Conservation (phyloP, 2,329 filamentous ascomycete genomes). For the Cladosporium sp. region DNA sequence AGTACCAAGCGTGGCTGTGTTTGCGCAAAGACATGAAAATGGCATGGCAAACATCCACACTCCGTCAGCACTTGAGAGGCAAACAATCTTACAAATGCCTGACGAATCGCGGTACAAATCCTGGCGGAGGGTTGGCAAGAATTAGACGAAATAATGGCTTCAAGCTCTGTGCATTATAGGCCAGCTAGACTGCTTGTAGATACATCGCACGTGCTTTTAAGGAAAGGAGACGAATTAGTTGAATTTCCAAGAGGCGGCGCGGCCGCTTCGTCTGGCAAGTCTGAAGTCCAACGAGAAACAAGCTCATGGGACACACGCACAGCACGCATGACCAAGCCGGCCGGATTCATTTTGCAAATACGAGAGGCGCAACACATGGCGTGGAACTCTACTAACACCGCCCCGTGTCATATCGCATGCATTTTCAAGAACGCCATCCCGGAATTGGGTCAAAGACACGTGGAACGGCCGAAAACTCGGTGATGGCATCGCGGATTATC, state of each 20-base stretch:
- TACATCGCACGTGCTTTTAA: background rate
- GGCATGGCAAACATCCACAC: conserved; percentile 1
- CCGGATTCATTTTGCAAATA: background rate
- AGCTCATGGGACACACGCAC: background rate
- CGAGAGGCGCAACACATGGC: background rate
- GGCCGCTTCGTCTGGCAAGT: background rate
- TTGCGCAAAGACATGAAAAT: background rate
- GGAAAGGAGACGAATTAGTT: conserved; percentile 3
- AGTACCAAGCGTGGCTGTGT: conserved; percentile 7
- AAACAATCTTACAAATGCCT: background rate
- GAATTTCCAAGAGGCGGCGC: conserved; percentile 7
- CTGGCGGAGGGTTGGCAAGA: background rate
- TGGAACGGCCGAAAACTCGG: background rate
- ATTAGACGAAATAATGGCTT: background rate
- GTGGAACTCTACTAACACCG: background rate
- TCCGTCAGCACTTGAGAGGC: background rate
- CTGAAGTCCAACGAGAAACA: background rate
- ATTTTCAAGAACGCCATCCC: background rate
- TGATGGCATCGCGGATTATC: background rate
- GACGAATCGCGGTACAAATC: background rate
- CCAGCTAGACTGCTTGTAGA: background rate
- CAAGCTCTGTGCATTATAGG: background rate
- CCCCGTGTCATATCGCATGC: background rate
- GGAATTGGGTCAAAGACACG: background rate
- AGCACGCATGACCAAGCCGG: conserved; percentile 1